Evolutionary conservation across 2,329 filamentous ascomycete species (phyloP), one percentile per base, ranked within the genome.

Genomic region (Torrubiella hemipterigena): DNA sequence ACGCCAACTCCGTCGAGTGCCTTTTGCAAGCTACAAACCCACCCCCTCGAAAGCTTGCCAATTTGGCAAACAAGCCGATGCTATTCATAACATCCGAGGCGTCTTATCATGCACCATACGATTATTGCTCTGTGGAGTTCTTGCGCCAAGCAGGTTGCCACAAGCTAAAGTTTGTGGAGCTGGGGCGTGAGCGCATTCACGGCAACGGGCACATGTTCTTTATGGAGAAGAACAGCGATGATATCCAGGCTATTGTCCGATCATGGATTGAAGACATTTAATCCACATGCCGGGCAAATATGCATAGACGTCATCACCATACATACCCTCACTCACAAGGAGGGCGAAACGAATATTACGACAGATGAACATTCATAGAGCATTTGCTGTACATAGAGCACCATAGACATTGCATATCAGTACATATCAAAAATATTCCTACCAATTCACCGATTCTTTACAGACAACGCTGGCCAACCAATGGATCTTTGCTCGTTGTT

Each of bases 151-250:
- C 60, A 5, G 61, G 61, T 1, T 46, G 51, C 40, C 39, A 42
- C 16, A 39, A 41, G 25, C 37, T 49, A 18, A 41, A 56, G 31
- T 50, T 56, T 38, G 20, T 62, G 23, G 47, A 50, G 40, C 49
- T 67, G 15, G 49, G 35, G 6, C 47, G 59, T 18, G 42, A 43
- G 6, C 58, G 57, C 4, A 52, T 65, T 21, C 39, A 46, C 22
- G 63, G 63, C 7, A 66, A 67, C 35, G 60, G 57, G 0, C 62
- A 67, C 45, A 56, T 67, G 54, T 54, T 61, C 34, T 63, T 66
- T 36, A 46, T 67, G 49, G 63, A 66, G 49, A 56, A 53, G 48
- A 67, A 67, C 40, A 65, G 56, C 32, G 44, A 57, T 35, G 38
- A 52, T 26, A 58, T 65, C 28, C 43, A 48, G 20, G 25, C 27